Evolutionary conservation across 1,139 yeast genomes (phyloP), one percentile per base, ranked within the genome.

Genomic region (Wickerhamomyces sp.): DNA sequence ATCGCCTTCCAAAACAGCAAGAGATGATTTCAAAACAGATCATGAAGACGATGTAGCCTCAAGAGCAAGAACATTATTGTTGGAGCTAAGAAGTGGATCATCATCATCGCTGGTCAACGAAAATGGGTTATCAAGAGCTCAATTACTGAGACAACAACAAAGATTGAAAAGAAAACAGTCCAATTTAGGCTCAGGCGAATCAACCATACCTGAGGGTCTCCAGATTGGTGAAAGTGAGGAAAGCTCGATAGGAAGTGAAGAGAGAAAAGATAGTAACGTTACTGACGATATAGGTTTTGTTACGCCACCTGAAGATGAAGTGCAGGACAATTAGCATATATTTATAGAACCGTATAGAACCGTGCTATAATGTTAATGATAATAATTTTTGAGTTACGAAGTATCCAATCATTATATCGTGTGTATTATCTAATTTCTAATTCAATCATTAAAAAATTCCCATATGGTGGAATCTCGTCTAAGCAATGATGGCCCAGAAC

Each of bases 21-120:
- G 7, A 27, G 14, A 8, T 25, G 28, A 21, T 3, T 28, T 31
- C 9, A 8, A 36, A 16, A 33, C 16, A 30, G 27, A 28, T 28
- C 44, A 36, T 4, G 61, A 66, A 5, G 70, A 59, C 29, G 80
- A 76, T 49, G 69, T 78, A 20, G 81, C 80, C 3, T 68, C 70
- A 5, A 66, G 88, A 41, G 88, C 88, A 0, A 65, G 84, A 49
- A 72, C 68, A 46, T 65, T 81, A 44, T 65, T 81, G 24, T 74
- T 72, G 47, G 84, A 78, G 48, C 64, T 81, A 28, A 63, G 86
- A 46, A 72, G 75, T 18, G 61, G 50, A 24, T 24, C 59, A 8
- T 28, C 41, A n/a, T 29, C 44, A 5, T 16, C 41, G 22, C 36
- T 39, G 3, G 26, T 35, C 5, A 36, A 28, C 15, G 49, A 45